Evolutionary conservation across 257 asterid species (phyloP).

Genomic region (Verbena officinalis): DNA sequence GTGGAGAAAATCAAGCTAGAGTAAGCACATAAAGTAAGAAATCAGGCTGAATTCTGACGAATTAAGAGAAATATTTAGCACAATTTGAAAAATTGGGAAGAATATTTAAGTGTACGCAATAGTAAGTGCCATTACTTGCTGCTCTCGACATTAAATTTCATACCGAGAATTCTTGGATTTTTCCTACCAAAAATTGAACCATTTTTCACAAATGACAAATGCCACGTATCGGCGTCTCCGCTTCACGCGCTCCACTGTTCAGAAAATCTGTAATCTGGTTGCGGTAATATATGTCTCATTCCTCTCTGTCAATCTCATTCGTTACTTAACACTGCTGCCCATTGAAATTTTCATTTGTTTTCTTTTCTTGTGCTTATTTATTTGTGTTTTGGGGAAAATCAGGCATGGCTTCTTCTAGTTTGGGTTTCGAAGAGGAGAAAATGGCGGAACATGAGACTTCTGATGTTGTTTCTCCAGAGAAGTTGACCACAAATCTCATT

Average conservation of each 20-base stretch:
- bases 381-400: neutral
- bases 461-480: neutral
- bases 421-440: neutral
- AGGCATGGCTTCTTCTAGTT: constrained; percentile 15
- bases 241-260: constrained; percentile 2
- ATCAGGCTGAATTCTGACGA: neutral
- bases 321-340: neutral
- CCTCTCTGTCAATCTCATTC: neutral
- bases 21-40: neutral
- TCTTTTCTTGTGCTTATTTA: neutral
- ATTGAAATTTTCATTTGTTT: neutral
- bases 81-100: neutral
- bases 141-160: neutral
- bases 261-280: constrained; percentile 5
- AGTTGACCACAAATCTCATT: neutral
- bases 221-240: neutral
- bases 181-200: neutral
- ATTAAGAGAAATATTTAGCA: neutral
- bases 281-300: neutral
- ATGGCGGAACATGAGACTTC: neutral
- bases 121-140: neutral
- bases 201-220: neutral
- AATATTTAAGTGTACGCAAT: neutral
- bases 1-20: neutral
- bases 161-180: constrained; percentile 7